phyloP scores from a whole-genome alignment of 768 basidiomycete species.

The Lactifluus pinguis region DNA sequence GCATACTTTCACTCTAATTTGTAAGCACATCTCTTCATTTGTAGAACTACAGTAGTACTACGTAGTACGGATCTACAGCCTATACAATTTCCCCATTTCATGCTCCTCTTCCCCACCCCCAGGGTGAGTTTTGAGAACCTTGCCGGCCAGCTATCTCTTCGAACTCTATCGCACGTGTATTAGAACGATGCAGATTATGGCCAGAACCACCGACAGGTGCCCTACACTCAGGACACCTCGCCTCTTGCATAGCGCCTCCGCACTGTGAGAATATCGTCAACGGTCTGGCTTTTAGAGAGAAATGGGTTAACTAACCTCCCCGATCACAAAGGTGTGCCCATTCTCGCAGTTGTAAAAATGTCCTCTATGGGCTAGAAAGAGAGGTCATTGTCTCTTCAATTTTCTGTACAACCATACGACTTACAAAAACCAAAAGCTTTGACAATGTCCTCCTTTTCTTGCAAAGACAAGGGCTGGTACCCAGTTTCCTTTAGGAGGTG shows the following conservation, averaged over 20 bases:
- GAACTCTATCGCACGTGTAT: constrained; percentile 39
- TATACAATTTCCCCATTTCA: no score
- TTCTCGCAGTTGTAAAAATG: constrained; percentile 35
- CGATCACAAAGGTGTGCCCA: constrained; percentile 55
- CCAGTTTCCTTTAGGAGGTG: no score
- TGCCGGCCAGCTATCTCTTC: constrained; percentile 32
- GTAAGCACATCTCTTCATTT: no score
- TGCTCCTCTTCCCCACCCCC: constrained; percentile 23
- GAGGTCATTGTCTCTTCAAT: background rate
- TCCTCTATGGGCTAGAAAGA: constrained; percentile 22
- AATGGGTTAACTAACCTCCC: constrained; percentile 32
- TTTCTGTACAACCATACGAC: no score
- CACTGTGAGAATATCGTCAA: constrained; percentile 31
- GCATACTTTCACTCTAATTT: background rate
- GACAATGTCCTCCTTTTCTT: no score
- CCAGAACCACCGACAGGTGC: constrained; percentile 41
- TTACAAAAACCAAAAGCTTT: no score
- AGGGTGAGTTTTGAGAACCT: constrained; percentile 27
- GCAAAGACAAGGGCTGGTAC: no score
- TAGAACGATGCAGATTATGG: constrained; percentile 36
- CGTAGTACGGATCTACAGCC: no score
- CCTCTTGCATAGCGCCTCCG: constrained; percentile 44
- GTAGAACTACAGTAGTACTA: no score
- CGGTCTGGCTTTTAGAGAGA: background rate
- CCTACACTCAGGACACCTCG: constrained; percentile 50